A percentile compares a stretch with the other conserved stretches of the same genome.
These are phyloP conservation scores for Chaetomium cochliodes DNA, from an alignment of 495 filamentous ascomycete species.

Conservation along the genomic window DNA sequence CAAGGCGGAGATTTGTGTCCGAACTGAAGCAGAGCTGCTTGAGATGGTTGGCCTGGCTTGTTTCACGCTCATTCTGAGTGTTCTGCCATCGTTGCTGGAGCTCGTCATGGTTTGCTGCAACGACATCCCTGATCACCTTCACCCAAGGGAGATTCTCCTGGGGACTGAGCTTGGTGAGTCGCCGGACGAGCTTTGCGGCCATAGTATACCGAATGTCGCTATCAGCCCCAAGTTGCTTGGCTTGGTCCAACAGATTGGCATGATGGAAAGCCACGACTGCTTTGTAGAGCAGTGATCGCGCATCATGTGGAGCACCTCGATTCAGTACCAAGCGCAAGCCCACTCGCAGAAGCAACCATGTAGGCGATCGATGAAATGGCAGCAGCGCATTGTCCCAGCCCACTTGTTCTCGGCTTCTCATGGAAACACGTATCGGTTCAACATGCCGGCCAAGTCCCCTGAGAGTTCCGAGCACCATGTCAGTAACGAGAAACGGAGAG, in stretches of 20 bases:
- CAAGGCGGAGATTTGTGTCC: conserved; percentile 23
- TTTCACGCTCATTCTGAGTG: neutral
- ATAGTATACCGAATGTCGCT: conserved; percentile 47
- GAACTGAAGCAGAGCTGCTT: conserved; percentile 9
- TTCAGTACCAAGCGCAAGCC: conserved; percentile 45
- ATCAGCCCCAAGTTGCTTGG: conserved; percentile 3
- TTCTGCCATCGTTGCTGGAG: conserved; percentile 23
- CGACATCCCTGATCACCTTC: neutral
- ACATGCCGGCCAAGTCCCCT: conserved; percentile 40
- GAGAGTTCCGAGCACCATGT: conserved; percentile 53
- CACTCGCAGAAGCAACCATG: conserved; percentile 62
- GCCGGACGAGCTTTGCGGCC: conserved; percentile 50
- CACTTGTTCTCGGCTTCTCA: conserved; percentile 62
- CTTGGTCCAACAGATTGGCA: conserved; percentile 39
- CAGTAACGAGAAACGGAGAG: conserved; percentile 56
- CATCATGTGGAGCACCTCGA: conserved; percentile 16
- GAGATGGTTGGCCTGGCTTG: neutral
- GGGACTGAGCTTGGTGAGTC: conserved; percentile 47
- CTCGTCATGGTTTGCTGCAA: neutral
- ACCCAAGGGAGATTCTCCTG: conserved; percentile 8
- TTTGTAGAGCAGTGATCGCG: conserved; percentile 49
- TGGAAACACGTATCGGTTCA: conserved; percentile 43
- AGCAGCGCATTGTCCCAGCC: conserved; percentile 42
- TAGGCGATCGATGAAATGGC: conserved; percentile 58
- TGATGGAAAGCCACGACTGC: conserved; percentile 55